Conservation (phyloP, 805 yeast species). For the Candida patagonica region DNA sequence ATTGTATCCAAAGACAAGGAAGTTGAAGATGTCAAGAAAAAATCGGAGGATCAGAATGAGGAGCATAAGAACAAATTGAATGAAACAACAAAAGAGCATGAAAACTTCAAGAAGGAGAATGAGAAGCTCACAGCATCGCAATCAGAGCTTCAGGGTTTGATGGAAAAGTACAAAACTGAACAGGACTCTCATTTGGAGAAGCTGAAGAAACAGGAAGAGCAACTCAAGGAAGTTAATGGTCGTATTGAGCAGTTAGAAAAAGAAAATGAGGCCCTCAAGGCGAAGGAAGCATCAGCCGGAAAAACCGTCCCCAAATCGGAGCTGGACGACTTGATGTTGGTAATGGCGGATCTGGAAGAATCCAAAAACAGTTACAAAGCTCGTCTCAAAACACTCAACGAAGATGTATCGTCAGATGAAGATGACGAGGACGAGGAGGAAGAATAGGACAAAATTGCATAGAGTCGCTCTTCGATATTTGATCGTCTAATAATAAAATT, state of each 20-base stretch:
- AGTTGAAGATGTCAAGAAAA: slow-evolving; percentile 1
- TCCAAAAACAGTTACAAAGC: slow-evolving; percentile 48
- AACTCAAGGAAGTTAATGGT: too few relatives aligned
- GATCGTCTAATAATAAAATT: background rate
- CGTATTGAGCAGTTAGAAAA: slow-evolving; percentile 6
- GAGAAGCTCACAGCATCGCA: slow-evolving; percentile 4
- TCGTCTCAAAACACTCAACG: slow-evolving; percentile 43
- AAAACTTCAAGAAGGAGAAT: slow-evolving; percentile 3
- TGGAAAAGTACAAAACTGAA: background rate
- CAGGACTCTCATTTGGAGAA: background rate
- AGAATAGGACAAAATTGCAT: too few relatives aligned
- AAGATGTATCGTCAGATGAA: slow-evolving; percentile 63
- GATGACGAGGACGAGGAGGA: slow-evolving; percentile 56
- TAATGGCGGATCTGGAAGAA: slow-evolving; percentile 72
- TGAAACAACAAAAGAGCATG: slow-evolving; percentile 1
- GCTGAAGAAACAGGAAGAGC: slow-evolving; percentile 2
- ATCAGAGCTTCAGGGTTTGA: slow-evolving; percentile 6
- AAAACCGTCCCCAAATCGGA: slow-evolving; percentile 41
- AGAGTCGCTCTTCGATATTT: background rate
- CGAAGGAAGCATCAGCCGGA: background rate
- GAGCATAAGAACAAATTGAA: background rate
- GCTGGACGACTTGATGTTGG: slow-evolving; percentile 64
- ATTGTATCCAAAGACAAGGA: background rate
- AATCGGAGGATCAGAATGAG: slow-evolving; percentile 1
- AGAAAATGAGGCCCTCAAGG: slow-evolving; percentile 1